Base-by-base conservation (phyloP, 2,329 filamentous ascomycete genomes). In the Colletotrichum sp. region DNA sequence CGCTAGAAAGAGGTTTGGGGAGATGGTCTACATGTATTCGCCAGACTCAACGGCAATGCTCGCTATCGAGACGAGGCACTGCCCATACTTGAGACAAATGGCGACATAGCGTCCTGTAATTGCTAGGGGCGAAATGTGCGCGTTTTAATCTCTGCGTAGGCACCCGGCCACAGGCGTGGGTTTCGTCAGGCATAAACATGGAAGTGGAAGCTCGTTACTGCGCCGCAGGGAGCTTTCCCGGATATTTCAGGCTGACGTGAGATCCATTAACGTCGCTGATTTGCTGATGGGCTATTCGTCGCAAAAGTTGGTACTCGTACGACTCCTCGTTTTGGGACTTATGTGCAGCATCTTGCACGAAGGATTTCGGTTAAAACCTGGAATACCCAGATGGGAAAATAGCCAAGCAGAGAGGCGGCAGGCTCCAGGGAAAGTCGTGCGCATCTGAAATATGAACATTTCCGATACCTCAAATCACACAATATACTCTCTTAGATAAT, bases 391-490 rank as follows among this genome's bases (percentile, higher is more conserved):
- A 21, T 21, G n/a, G 6, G n/a, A 21, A 52, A 21, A 52, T 12
- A 13, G 43, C 10, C 16, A 36, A 36, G 34, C 39, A 9, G n/a
- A 52, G n/a, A 7, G 10, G n/a, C n/a, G 12, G 10, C 4, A 52
- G n/a, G 3, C 43, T 12, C 6, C 43, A 52, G 6, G n/a, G 6
- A 52, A 13, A 13, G n/a, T 52, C 43, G 43, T 52, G 10, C 2
- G n/a, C n/a, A 21, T 52, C 43, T 7, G n/a, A 13, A 48, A 52
- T 21, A 21, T 48, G 6, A 13, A 21, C 43, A 52, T 21, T 21
- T 21, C 3, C 3, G 6, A 13, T 21, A 6, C 12, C 12, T 48
- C 9, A 2, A 13, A 7, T 21, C 6, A 6, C 12, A 6, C 0
- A 13, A n/a, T n/a, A 4, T 21, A 48, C 10, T 48, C 10, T 2